These are phyloP conservation scores for Fagopyrum tataricum DNA, from an alignment of 148 eudicot genomes.

Conservation along the genomic window DNA sequence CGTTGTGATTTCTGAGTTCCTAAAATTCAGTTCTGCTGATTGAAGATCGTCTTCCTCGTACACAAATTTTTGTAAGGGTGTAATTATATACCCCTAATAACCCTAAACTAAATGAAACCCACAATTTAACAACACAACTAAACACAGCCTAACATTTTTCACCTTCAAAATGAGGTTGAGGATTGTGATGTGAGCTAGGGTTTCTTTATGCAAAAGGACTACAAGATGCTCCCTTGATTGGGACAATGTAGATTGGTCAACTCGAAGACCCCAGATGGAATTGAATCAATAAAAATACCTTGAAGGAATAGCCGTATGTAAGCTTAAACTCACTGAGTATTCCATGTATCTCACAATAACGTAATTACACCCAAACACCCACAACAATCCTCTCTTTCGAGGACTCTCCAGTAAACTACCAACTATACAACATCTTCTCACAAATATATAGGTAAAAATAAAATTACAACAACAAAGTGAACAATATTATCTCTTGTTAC, in stretches of 20 bases:
- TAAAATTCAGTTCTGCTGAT: not conserved
- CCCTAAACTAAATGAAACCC: too few relatives aligned
- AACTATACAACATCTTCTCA: not conserved
- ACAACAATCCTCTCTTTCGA: not conserved
- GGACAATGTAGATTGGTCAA: too few relatives aligned
- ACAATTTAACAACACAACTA: too few relatives aligned
- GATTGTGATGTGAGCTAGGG: too few relatives aligned
- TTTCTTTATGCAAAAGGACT: too few relatives aligned
- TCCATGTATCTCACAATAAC: not conserved
- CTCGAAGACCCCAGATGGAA: too few relatives aligned
- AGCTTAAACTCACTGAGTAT: not conserved
- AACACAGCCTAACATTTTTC: too few relatives aligned
- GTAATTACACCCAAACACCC: not conserved
- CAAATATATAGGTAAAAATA: not conserved
- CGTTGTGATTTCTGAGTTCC: not conserved
- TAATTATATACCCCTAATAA: too few relatives aligned
- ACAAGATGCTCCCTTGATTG: too few relatives aligned
- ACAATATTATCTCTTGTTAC: conserved; percentile 27
- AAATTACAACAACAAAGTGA: not conserved
- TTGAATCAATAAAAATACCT: not conserved
- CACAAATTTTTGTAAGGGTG: too few relatives aligned
- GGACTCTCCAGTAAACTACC: not conserved
- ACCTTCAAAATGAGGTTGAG: too few relatives aligned
- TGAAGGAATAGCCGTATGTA: not conserved
- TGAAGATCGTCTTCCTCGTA: not conserved